Base-by-base conservation (phyloP, 306 rosid species). In the Neltuma alba region DNA sequence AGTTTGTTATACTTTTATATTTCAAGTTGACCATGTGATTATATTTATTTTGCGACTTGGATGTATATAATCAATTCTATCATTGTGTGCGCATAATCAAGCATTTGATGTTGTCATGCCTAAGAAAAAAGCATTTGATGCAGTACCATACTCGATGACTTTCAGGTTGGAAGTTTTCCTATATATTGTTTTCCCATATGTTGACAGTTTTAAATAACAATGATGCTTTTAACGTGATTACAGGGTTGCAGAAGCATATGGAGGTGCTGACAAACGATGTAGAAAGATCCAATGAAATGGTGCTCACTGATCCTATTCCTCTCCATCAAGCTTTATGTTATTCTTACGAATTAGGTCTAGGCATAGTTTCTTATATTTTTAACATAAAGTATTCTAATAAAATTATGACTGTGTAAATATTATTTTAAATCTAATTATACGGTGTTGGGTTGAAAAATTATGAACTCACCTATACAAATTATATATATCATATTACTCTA, bases 241-340 rank as follows among this genome's bases (percentile, higher is more conserved):
- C 89, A 95, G 99, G 90, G 63, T 82, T 92, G 84, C 90, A 84
- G 89, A 87, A 86, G 52, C 94, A 86, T 77, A 88, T 90, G 96
- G 98, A 89, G 33, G 97, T 92, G 79, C 82, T 92, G 82, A 79
- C 97, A 54, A 90, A 95, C 89, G 99, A 95, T 41, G 97, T 88
- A 54, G 99, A 92, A 76, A 88, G 99, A 90, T 95, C 98, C 76
- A 87, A 87, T 72, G 98, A 95, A 92, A 87, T 86, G 99, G 99
- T 95, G 71, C 45, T 36, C 28, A 34, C 81, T 79, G 44, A 82
- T 85, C 85, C 58, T 52, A n/a, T 52, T 52, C 76, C 63, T 48
- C 11, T 72, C 10, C 54, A 30, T n/a, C 18, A 36, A 18, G 31
- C 7, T 71, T 44, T 44, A 70, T 69, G n/a, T 70, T 69, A 21